Conservation (phyloP, 2,329 filamentous ascomycete genomes). For the Colletotrichum lini region DNA sequence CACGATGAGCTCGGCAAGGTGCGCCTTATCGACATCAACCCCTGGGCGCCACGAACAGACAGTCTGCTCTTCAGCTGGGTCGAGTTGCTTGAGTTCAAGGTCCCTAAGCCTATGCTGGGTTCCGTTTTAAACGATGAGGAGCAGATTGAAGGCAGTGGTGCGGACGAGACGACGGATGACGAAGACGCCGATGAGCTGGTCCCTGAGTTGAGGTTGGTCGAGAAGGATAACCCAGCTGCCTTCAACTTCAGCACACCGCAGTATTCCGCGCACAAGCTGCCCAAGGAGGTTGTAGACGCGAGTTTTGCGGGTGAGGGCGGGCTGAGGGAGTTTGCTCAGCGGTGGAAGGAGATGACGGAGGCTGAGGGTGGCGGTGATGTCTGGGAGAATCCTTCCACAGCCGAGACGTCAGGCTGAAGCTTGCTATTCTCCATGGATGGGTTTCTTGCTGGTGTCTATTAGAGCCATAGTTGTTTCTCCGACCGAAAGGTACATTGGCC, state of each 20-base stretch:
- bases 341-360: slow-evolving; percentile 76
- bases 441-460: not conserved
- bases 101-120: slow-evolving; percentile 71
- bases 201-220: slow-evolving; percentile 84
- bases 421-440: not conserved
- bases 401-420: not conserved
- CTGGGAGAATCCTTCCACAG: slow-evolving; percentile 50
- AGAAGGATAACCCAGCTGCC: slow-evolving; percentile 88
- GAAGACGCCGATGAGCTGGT: slow-evolving; percentile 63
- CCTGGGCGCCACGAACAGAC: slow-evolving; percentile 93
- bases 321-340: slow-evolving; percentile 83
- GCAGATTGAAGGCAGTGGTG: slow-evolving; percentile 50
- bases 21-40: slow-evolving; percentile 93
- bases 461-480: not conserved
- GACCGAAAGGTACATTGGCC: not conserved
- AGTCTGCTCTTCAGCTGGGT: slow-evolving; percentile 90
- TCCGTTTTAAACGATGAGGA: slow-evolving; percentile 56
- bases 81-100: slow-evolving; percentile 82
- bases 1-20: slow-evolving; percentile 78
- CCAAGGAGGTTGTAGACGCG: slow-evolving; percentile 89
- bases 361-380: slow-evolving; percentile 55
- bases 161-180: slow-evolving; percentile 54
- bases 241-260: slow-evolving; percentile 88
- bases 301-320: slow-evolving; percentile 78
- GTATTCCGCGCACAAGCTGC: slow-evolving; percentile 96